These are phyloP conservation scores for Tranzscheliella williamsii DNA, from an alignment of 1,284 basidiomycete species.

Conservation along the genomic window DNA sequence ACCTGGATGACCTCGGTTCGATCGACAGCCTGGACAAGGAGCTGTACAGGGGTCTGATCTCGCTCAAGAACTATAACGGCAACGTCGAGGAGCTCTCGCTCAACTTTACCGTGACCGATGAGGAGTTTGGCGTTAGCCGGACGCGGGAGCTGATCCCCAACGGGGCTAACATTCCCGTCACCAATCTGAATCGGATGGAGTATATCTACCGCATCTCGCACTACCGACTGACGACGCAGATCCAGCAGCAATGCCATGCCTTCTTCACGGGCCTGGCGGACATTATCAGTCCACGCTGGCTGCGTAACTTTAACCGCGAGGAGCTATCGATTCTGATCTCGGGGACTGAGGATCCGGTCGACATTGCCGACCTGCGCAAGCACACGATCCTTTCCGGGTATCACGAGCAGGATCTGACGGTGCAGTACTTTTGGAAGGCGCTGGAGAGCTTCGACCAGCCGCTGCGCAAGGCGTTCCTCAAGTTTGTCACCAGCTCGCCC, in stretches of 20 bases:
- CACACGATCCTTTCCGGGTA: conserved; percentile 55
- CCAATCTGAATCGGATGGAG: conserved; percentile 81
- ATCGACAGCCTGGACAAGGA: conserved; percentile 67
- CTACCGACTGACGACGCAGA: conserved; percentile 85
- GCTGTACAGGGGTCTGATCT: conserved; percentile 86
- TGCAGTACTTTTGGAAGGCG: conserved; percentile 56
- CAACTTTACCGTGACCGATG: conserved; percentile 85
- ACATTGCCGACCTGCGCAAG: conserved; percentile 50
- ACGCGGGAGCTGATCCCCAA: conserved; percentile 80
- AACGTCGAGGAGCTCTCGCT: conserved; percentile 88
- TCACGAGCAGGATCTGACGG: conserved; percentile 54
- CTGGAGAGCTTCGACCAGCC: conserved; percentile 46
- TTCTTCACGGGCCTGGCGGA: conserved; percentile 63
- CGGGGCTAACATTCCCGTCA: conserved; percentile 83
- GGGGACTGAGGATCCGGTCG: conserved; percentile 55
- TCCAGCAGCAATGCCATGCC: conserved; percentile 74
- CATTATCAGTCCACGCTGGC: conserved; percentile 58
- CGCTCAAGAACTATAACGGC: conserved; percentile 87
- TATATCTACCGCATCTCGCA: conserved; percentile 87
- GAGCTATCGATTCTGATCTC: conserved; percentile 54
- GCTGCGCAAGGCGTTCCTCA: conserved; percentile 46
- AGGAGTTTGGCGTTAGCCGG: conserved; percentile 86
- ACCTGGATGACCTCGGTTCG: conserved; percentile 46
- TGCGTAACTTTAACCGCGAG: conserved; percentile 55
- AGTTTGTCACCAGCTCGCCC: conserved; percentile 59